Base-by-base conservation (phyloP, 148 eudicot species). In the Rhododendron molle region DNA sequence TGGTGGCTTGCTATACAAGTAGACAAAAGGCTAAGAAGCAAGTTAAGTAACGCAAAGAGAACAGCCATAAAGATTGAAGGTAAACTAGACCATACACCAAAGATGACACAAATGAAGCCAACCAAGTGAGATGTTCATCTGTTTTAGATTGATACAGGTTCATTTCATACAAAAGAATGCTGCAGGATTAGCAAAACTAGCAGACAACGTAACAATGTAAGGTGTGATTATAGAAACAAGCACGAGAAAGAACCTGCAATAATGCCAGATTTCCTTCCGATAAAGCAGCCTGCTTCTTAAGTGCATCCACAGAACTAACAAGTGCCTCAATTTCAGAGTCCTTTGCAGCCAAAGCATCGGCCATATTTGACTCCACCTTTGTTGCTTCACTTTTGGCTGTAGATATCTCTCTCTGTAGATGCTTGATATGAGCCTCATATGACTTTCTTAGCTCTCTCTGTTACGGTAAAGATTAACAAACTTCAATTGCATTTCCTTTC, bases 191-290 rank as follows among this genome's bases (percentile, higher is more conserved):
- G 36, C 38, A 43, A 30, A 43, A n/a, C 36, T 14, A 40, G 50
- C 43, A 14, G n/a, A 81, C n/a, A 58, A 58, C 7, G 78, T 78
- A 16, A 65, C 71, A 65, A 65, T 65, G 71, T 65, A n/a, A 32
- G 16, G 76, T 18, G 50, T 28, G 50, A 40, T 79, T 21, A 69
- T 80, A 62, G 21, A 62, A 81, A 72, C 49, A 7, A 62, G 14
- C 28, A 38, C 10, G 0, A 30, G 47, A 43, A 85, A 81, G 81
- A 77, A 97, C 99, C 98, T 97, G 99, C 88, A 97, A 84, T 23
- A 98, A 93, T 65, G 96, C 94, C 88, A 97, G 80, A 93, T 93
- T 97, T 87, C 98, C 99, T 92, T 97, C 98, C 84, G 94, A 93
- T 81, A 92, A 83, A 90, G 99, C 93, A 87, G 96, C 96, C 88